Conservation (phyloP, 1,284 basidiomycete genomes). For the Ustilago sp. region DNA sequence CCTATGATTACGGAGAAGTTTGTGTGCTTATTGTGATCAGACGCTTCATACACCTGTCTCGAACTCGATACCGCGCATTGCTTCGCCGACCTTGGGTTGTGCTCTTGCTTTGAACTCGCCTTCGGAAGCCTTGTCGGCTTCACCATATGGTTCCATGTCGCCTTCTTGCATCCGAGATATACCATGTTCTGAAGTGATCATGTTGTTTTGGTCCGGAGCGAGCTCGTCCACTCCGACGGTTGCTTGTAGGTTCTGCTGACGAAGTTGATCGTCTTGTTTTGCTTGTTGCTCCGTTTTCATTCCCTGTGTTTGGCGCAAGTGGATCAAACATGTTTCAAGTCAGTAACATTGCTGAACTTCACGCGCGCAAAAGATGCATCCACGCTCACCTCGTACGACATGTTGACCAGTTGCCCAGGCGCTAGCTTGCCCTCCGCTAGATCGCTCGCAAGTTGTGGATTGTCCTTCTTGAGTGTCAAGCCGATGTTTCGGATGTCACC, state of each 20-base stretch:
- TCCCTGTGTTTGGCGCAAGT: constrained; percentile 16
- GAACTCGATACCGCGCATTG: constrained; percentile 53
- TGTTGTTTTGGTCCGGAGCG: constrained; percentile 23
- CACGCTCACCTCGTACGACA: constrained; percentile 35
- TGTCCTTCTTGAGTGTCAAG: constrained; percentile 49
- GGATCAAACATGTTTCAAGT: neutral
- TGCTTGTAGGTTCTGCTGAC: constrained; percentile 37
- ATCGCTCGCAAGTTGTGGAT: constrained; percentile 36
- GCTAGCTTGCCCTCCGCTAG: constrained; percentile 15
- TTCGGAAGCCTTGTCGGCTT: constrained; percentile 36
- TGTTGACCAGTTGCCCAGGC: constrained; percentile 26
- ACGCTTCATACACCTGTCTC: constrained; percentile 30
- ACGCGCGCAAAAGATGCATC: too few relatives aligned
- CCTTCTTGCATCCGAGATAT: constrained; percentile 34
- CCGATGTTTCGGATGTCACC: constrained; percentile 37
- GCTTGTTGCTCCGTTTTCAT: constrained; percentile 45
- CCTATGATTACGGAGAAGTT: neutral
- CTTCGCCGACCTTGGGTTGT: constrained; percentile 50
- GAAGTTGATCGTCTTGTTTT: constrained; percentile 26
- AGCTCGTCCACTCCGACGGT: constrained; percentile 44
- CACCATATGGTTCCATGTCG: constrained; percentile 40
- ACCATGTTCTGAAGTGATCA: constrained; percentile 24
- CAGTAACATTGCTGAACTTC: neutral
- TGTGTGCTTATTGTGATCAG: neutral
- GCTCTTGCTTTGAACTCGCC: constrained; percentile 52